Conservation (phyloP, 495 filamentous ascomycete species). For the Penicillium mononematosum region DNA sequence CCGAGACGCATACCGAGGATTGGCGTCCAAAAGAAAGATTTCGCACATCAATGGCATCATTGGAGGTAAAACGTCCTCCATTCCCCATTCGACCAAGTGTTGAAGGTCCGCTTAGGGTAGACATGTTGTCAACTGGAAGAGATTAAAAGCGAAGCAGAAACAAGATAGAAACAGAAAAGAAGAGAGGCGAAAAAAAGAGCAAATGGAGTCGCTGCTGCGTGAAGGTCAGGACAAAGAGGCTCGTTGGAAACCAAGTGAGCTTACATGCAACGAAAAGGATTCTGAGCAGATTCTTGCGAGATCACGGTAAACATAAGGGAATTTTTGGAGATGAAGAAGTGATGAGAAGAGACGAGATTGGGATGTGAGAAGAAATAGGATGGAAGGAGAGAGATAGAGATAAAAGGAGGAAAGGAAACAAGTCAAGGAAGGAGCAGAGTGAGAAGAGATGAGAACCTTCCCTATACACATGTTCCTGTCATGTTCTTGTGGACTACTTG, state of each 20-base stretch:
- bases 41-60: constrained; percentile 21
- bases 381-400: background rate
- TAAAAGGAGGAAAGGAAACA: background rate
- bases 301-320: constrained; percentile 10
- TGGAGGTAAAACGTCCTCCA: constrained; percentile 18
- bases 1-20: constrained; percentile 27
- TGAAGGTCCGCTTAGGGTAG: constrained; percentile 28
- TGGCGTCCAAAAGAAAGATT: constrained; percentile 26
- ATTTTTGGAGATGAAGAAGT: constrained; percentile 24
- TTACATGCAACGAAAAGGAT: constrained; percentile 28
- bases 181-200: background rate
- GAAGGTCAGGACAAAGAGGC: constrained; percentile 13
- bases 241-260: constrained; percentile 28
- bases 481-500: background rate
- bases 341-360: constrained; percentile 12
- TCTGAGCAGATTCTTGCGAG: constrained; percentile 10
- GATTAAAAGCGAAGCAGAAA: constrained; percentile 4
- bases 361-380: constrained; percentile 10
- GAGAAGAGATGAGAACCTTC: background rate
- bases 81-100: constrained; percentile 25
- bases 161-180: constrained; percentile 2
- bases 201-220: constrained; percentile 8
- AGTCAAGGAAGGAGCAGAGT: constrained; percentile 1
- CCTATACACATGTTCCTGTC: background rate
- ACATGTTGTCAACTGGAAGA: constrained; percentile 25